Conservation (phyloP, 805 yeast genomes). For the Yarrowia keelungensis region DNA sequence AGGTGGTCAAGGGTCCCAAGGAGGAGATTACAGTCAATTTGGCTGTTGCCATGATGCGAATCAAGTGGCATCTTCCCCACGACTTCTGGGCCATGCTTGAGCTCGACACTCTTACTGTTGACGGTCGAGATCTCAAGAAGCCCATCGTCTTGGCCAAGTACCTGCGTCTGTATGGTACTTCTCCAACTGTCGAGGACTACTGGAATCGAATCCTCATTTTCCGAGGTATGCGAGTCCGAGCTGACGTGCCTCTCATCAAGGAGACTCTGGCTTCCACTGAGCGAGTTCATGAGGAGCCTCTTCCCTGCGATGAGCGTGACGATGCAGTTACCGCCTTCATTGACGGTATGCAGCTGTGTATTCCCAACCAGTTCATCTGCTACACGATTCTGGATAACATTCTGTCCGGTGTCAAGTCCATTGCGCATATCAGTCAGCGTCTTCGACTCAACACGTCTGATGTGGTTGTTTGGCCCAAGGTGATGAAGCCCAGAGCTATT, state of each 20-base stretch:
- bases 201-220: slow-evolving; percentile 52
- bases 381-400: slow-evolving; percentile 82
- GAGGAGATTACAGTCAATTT: slow-evolving; percentile 10
- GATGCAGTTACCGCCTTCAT: slow-evolving; percentile 46
- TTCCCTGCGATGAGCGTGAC: slow-evolving; percentile 35
- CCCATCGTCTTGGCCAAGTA: slow-evolving; percentile 27
- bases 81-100: slow-evolving; percentile 38
- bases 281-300: slow-evolving; percentile 13
- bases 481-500: slow-evolving; percentile 46
- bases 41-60: slow-evolving; percentile 16
- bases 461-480: slow-evolving; percentile 38
- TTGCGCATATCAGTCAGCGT: slow-evolving; percentile 57
- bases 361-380: slow-evolving; percentile 78
- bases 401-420: slow-evolving; percentile 68
- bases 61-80: slow-evolving; percentile 36
- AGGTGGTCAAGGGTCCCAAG: slow-evolving; percentile 28
- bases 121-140: slow-evolving; percentile 17
- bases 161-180: slow-evolving; percentile 31
- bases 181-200: slow-evolving; percentile 53
- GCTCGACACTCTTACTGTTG: slow-evolving; percentile 22
- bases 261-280: slow-evolving; percentile 22
- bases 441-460: slow-evolving; percentile 41
- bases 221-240: slow-evolving; percentile 44
- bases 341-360: slow-evolving; percentile 50
- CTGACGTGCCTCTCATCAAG: slow-evolving; percentile 35